phyloP scores from a whole-genome alignment of 306 rosid species.

The apple (Malus domestica) region DNA sequence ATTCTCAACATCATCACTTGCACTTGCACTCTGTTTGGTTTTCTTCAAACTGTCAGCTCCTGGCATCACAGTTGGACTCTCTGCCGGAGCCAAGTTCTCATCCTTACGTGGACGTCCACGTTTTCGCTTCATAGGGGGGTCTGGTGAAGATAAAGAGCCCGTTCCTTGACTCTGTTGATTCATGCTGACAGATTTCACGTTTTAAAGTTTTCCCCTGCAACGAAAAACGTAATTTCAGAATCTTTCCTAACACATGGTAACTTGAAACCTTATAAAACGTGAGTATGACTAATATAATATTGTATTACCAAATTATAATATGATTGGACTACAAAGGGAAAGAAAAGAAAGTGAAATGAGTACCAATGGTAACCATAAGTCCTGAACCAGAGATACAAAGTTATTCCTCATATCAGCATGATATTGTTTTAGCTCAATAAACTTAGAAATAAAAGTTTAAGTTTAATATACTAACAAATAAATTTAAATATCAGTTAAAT shows the following conservation, averaged over 20 bases:
- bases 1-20: conserved; percentile 15
- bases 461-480: no score
- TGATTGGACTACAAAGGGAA: not conserved
- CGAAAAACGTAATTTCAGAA: not conserved
- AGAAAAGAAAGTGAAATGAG: not conserved
- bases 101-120: conserved; percentile 70
- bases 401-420: not conserved
- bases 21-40: conserved; percentile 11
- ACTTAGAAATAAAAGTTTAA: not conserved
- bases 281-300: not conserved
- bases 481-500: not conserved
- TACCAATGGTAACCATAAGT: not conserved
- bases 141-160: conserved; percentile 19
- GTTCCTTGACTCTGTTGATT: conserved; percentile 35
- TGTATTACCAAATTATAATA: not conserved
- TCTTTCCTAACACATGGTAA: not conserved
- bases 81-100: conserved; percentile 16
- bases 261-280: not conserved
- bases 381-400: not conserved
- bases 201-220: conserved; percentile 18
- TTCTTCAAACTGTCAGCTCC: conserved; percentile 23
- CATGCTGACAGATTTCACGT: conserved; percentile 25
- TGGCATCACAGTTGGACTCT: conserved; percentile 6
- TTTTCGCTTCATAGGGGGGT: conserved; percentile 46
- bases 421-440: not conserved